Evolutionary conservation across 345 rosid genomes (phyloP).

Genomic region (Salix suchowensis): DNA sequence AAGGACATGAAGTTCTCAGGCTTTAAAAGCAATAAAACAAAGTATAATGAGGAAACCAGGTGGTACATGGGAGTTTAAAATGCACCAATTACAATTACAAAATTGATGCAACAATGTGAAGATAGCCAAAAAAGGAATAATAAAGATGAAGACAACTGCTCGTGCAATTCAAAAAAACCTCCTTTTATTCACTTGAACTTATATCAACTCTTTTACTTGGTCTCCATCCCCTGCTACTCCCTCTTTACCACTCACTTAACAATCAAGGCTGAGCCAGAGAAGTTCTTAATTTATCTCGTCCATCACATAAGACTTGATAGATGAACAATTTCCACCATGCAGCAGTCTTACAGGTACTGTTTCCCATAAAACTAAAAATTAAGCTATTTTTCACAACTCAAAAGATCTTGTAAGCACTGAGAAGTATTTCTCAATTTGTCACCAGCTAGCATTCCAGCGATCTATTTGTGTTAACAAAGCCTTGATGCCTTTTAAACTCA

Average conservation of each 20-base stretch:
- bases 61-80: too few species aligned
- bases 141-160: background rate
- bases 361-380: background rate
- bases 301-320: too few species aligned
- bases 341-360: too few species aligned
- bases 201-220: background rate
- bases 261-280: too few species aligned
- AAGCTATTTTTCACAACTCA: background rate
- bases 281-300: too few species aligned
- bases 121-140: background rate
- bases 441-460: too few species aligned
- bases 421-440: background rate
- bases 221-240: background rate
- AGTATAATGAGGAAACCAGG: background rate
- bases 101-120: background rate
- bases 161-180: background rate
- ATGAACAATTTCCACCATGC: too few species aligned
- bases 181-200: background rate
- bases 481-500: background rate
- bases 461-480: background rate
- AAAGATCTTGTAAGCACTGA: background rate
- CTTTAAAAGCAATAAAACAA: background rate
- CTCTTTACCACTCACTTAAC: too few species aligned
- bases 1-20: constrained; percentile 9
- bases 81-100: background rate